Conservation (phyloP, 2,329 filamentous ascomycete species). For the Neoarthrinium moseri region DNA sequence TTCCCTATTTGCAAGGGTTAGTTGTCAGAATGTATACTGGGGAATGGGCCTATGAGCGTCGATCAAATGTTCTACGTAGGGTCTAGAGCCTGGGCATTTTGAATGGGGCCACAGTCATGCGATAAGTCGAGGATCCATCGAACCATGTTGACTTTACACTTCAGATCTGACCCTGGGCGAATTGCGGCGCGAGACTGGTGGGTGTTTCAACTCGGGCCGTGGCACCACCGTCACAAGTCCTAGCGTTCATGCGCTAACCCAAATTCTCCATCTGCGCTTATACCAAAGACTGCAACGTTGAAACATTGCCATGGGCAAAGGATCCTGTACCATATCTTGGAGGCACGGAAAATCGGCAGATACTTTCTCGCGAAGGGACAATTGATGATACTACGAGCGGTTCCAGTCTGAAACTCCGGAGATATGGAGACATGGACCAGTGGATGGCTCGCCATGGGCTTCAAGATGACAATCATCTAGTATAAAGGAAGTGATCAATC, state of each 20-base stretch:
- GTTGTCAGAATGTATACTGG: no score
- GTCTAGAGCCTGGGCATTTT: neutral
- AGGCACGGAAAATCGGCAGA: conserved; percentile 1
- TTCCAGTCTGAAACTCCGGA: neutral
- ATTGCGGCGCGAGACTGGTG: conserved; percentile 5
- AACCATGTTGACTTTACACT: neutral
- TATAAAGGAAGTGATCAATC: conserved; percentile 4
- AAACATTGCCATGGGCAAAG: neutral
- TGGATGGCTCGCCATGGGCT: no score
- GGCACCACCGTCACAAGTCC: conserved; percentile 2
- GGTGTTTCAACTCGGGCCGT: conserved; percentile 1
- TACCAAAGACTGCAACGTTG: neutral
- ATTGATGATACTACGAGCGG: conserved; percentile 1
- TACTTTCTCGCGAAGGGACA: neutral
- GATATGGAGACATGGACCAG: neutral
- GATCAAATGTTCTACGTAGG: neutral
- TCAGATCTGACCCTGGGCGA: conserved; percentile 1
- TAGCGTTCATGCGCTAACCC: conserved; percentile 2
- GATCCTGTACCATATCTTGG: neutral
- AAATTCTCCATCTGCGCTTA: neutral
- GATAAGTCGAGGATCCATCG: neutral
- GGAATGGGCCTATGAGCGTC: no score
- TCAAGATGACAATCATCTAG: neutral
- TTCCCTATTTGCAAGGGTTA: no score
- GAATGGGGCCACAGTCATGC: conserved; percentile 2